phyloP scores from a whole-genome alignment of 2,329 filamentous ascomycete species.

The Chaetomium sp. region DNA sequence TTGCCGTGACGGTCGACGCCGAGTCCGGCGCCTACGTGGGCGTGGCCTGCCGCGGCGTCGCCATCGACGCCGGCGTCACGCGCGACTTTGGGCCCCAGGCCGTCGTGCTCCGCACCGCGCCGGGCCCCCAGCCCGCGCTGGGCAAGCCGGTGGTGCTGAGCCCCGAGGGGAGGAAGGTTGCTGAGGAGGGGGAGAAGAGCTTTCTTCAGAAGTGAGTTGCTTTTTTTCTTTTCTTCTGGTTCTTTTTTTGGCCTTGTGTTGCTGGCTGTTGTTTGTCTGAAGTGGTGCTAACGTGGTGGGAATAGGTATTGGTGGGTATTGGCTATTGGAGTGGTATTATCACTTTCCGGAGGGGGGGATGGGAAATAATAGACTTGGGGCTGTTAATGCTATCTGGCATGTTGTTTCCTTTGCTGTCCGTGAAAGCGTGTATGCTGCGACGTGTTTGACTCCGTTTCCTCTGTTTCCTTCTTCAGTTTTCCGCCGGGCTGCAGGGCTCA shows the following conservation, averaged over 20 bases:
- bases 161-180: slow-evolving; percentile 61
- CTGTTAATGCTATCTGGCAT: background rate
- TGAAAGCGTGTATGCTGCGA: background rate
- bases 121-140: slow-evolving; percentile 59
- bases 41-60: slow-evolving; percentile 56
- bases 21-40: slow-evolving; percentile 44
- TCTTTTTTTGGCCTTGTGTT: background rate
- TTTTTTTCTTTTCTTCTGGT: background rate
- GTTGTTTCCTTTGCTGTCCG: background rate
- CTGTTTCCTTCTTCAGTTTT: background rate
- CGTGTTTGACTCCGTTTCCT: background rate
- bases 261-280: background rate
- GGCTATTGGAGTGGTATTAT: slow-evolving; percentile 55
- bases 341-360: slow-evolving; percentile 52
- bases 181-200: slow-evolving; percentile 60
- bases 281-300: slow-evolving; percentile 15
- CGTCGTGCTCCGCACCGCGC: slow-evolving; percentile 49
- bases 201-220: slow-evolving; percentile 64
- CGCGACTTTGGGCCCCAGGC: slow-evolving; percentile 66
- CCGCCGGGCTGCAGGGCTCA: background rate
- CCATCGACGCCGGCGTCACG: slow-evolving; percentile 65
- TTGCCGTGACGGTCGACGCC: slow-evolving; percentile 55
- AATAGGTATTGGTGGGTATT: slow-evolving; percentile 68
- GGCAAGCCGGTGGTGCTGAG: slow-evolving; percentile 66
- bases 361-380: slow-evolving; percentile 49